A percentile compares a stretch with the other conserved stretches of the same genome.
Conservation (phyloP, 345 rosid species). For the Populus simonii region DNA sequence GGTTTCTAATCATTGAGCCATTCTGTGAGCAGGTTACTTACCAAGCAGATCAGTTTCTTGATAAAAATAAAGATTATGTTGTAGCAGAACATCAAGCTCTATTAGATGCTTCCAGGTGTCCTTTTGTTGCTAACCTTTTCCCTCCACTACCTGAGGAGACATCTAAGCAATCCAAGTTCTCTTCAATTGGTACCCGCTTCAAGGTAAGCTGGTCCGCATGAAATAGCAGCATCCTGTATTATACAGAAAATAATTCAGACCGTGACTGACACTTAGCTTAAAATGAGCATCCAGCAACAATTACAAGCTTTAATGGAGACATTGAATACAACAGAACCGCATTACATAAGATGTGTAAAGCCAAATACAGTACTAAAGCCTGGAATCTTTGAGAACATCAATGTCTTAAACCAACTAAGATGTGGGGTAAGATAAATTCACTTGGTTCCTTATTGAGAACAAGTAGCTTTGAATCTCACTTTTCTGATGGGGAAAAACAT, state of each 20-base stretch:
- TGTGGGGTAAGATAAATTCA: conserved; percentile 50
- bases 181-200: conserved; percentile 75
- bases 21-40: conserved; percentile 49
- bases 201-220: conserved; percentile 39
- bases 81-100: conserved; percentile 81
- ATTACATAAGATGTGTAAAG: conserved; percentile 66
- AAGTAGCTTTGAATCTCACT: neutral
- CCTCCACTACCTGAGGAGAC: conserved; percentile 71
- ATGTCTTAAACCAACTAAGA: conserved; percentile 55
- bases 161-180: conserved; percentile 72
- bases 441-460: neutral
- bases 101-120: conserved; percentile 54
- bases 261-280: conserved; percentile 17
- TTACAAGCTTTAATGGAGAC: conserved; percentile 63
- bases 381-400: conserved; percentile 53
- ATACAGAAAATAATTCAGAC: conserved; percentile 13
- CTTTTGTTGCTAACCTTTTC: conserved; percentile 65
- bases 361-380: conserved; percentile 61
- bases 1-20: conserved; percentile 16
- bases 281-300: conserved; percentile 52
- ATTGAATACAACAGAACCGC: conserved; percentile 60
- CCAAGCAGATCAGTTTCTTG: conserved; percentile 70
- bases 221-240: conserved; percentile 5
- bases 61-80: conserved; percentile 74
- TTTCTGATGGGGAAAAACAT: neutral